Conservation (phyloP, 2,329 filamentous ascomycete species). For the Cladosporium sp. region DNA sequence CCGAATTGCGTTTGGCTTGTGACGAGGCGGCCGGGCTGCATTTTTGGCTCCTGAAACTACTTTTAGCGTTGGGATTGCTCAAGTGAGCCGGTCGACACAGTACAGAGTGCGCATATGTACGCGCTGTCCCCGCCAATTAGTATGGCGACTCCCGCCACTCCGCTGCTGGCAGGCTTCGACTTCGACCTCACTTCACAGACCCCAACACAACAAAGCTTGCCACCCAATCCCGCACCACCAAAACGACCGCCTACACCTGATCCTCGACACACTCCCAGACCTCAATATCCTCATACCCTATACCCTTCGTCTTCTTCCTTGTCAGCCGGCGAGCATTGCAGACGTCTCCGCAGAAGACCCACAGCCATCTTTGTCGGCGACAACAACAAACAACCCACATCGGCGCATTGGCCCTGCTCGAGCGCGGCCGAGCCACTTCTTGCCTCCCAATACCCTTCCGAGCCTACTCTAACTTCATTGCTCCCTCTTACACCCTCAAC, state of each 20-base stretch:
- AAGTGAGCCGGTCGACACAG: no score
- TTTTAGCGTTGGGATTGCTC: no score
- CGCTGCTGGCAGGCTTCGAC: slow-evolving; percentile 7
- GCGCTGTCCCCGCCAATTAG: background rate
- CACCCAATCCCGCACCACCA: background rate
- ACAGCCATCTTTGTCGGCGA: slow-evolving; percentile 11
- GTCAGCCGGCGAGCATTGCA: background rate
- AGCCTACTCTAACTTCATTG: slow-evolving; percentile 1
- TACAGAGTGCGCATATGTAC: background rate
- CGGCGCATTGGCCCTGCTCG: background rate
- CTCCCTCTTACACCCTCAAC: slow-evolving; percentile 16
- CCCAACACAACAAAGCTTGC: background rate
- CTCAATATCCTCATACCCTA: background rate
- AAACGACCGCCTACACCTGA: slow-evolving; percentile 11
- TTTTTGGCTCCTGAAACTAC: no score
- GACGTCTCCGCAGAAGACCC: slow-evolving; percentile 9
- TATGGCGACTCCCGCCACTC: slow-evolving; percentile 7
- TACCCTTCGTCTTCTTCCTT: background rate
- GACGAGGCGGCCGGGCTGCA: no score
- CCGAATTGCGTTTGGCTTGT: no score
- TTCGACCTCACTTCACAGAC: slow-evolving; percentile 9
- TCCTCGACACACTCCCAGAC: slow-evolving; percentile 11
- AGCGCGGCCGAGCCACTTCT: background rate
- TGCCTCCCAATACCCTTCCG: background rate
- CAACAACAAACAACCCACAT: background rate